Evolutionary conservation across 2,329 filamentous ascomycete species (phyloP), one percentile per base, ranked within the genome.

Genomic region (Alternaria triticina): DNA sequence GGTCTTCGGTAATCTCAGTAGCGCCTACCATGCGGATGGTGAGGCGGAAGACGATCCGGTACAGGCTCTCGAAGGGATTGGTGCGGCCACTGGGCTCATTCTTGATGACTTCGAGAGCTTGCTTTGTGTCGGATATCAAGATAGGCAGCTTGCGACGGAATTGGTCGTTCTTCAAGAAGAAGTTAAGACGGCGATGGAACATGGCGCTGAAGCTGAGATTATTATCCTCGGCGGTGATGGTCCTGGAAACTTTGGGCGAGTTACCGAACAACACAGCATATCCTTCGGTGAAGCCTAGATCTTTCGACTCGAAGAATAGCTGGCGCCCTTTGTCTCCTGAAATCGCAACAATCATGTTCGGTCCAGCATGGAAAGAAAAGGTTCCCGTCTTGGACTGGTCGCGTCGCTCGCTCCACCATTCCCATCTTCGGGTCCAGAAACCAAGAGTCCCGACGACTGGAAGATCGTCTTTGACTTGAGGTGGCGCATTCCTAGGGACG

Each of bases 21-120:
- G 82, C 82, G 7, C 85, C 86, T 1, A 88, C 80, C 5, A 82
- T 85, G 12, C 87, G 83, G 78, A 88, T 87, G 5, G 86, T 88
- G n/a, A 89, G 80, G 69, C 84, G 81, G 73, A 85, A 89, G 1
- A 88, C 81, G 58, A 86, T 78, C 6, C 79, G 73, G 70, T 87
- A 87, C 50, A 88, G 78, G 70, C 81, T 81, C 36, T 86, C 81
- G 68, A 88, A 88, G 0, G 86, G 86, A 64, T 88, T 82, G 8
- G 85, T 84, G 6, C 82, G 73, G 9, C 77, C 78, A 8, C 67
- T 69, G 6, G 75, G 68, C 30, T 77, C 70, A 3, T 70, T 70
- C 5, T 73, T 75, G 9, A 86, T 77, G 5, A 64, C 66, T 12
- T 83, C 77, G 17, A 85, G 74, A 0, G 76, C 74, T 5, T 69